These are phyloP conservation scores for Euphorbia pulcherrima DNA, from an alignment of 345 rosid species.

Conservation along the genomic window DNA sequence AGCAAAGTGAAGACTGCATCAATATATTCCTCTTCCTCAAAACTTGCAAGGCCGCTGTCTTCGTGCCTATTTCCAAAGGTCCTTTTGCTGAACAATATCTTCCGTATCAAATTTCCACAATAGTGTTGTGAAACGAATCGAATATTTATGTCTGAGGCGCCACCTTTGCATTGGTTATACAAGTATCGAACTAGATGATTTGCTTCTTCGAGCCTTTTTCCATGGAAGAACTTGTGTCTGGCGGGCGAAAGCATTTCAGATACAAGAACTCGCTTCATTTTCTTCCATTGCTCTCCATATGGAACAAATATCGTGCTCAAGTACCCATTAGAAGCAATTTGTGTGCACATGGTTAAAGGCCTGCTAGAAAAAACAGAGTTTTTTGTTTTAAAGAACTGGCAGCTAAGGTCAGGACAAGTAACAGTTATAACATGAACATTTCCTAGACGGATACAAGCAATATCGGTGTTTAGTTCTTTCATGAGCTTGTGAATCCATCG, in stretches of 20 bases:
- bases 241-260: background rate
- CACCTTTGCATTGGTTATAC: background rate
- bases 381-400: background rate
- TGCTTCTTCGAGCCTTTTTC: background rate
- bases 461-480: background rate
- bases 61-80: too few species aligned
- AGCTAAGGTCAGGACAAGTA: background rate
- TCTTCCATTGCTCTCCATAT: background rate
- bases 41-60: too few species aligned
- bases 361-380: background rate
- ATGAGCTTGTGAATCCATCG: background rate
- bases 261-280: background rate
- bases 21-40: too few species aligned
- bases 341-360: background rate
- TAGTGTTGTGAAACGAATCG: background rate
- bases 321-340: background rate
- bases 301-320: background rate
- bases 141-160: background rate
- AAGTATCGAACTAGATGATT: background rate
- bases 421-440: background rate
- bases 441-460: background rate
- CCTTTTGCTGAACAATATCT: too few species aligned
- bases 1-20: too few species aligned
- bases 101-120: too few species aligned
- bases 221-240: background rate